phyloP scores from a whole-genome alignment of 2,329 filamentous ascomycete species.

The Cladorrhinum sp. region DNA sequence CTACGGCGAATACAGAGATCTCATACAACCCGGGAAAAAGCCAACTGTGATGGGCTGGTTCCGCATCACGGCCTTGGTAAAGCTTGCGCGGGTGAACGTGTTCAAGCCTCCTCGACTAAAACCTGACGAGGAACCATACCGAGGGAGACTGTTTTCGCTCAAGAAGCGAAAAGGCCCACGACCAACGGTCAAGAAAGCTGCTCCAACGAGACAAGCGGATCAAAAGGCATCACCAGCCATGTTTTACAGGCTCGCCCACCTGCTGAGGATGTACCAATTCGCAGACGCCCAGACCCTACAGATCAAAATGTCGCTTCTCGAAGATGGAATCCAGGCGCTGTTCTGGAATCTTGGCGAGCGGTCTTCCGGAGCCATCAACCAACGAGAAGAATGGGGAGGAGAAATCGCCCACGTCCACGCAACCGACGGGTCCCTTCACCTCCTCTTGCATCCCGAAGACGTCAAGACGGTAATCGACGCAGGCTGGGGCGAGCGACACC shows the following conservation, averaged over 20 bases:
- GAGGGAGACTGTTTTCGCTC: not conserved
- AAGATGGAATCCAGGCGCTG: not conserved
- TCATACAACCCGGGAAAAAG: not conserved
- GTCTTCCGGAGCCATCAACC: not conserved
- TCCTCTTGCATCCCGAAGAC: constrained; percentile 1
- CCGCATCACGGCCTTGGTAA: not conserved
- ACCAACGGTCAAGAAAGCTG: not conserved
- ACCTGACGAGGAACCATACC: not conserved
- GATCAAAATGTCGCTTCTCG: constrained; percentile 2
- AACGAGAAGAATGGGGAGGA: constrained; percentile 3
- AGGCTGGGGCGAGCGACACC: constrained; percentile 7
- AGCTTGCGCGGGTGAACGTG: not conserved
- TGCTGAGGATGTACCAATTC: not conserved
- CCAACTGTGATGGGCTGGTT: not conserved
- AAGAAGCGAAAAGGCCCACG: not conserved
- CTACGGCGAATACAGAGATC: not conserved
- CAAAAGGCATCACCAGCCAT: not conserved
- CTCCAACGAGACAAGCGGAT: not conserved
- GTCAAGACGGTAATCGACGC: not conserved
- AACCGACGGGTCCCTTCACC: not conserved
- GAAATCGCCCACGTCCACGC: constrained; percentile 5
- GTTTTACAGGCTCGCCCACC: not conserved
- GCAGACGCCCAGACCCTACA: not conserved
- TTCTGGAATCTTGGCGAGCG: constrained; percentile 4
- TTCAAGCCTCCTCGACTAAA: not conserved